These are phyloP conservation scores for Aspergillus sp. DNA, from an alignment of 2,329 filamentous ascomycete genomes.

Conservation along the genomic window DNA sequence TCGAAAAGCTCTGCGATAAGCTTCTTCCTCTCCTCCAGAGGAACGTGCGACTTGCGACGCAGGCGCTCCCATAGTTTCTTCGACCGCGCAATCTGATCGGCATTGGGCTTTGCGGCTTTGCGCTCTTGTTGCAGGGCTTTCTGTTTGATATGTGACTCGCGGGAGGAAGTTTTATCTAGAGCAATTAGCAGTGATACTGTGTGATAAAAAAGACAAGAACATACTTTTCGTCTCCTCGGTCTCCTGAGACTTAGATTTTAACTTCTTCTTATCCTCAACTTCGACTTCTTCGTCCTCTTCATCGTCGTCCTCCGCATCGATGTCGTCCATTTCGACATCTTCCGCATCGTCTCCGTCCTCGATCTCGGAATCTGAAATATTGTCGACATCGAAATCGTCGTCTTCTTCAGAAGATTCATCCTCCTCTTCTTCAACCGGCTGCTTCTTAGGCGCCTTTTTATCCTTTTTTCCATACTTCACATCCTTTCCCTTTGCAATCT, in stretches of 20 bases:
- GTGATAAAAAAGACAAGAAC: conserved; percentile 4
- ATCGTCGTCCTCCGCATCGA: conserved; percentile 25
- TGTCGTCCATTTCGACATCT: conserved; percentile 44
- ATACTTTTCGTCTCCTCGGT: conserved; percentile 29
- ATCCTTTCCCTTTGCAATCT: conserved; percentile 28
- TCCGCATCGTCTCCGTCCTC: conserved; percentile 51
- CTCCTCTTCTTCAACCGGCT: conserved; percentile 38
- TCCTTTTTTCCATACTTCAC: conserved; percentile 34
- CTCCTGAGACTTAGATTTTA: conserved; percentile 19
- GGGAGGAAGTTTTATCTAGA: conserved; percentile 67
- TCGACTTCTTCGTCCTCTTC: conserved; percentile 20
- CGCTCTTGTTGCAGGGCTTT: conserved; percentile 84
- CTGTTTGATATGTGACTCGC: conserved; percentile 90
- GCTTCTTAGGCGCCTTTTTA: conserved; percentile 36
- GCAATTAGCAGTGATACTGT: conserved; percentile 4
- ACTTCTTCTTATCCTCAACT: conserved; percentile 16
- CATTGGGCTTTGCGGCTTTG: conserved; percentile 88
- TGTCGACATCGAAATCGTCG: conserved; percentile 58
- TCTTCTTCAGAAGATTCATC: conserved; percentile 52
- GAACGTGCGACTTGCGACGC: conserved; percentile 89
- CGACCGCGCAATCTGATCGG: conserved; percentile 80
- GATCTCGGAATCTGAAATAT: conserved; percentile 45
- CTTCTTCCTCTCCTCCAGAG: conserved; percentile 81
- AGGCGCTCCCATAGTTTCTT: conserved; percentile 98
- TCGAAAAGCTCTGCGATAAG: conserved; percentile 86